A percentile compares a stretch with the other conserved stretches of the same genome.
These are phyloP conservation scores for Umbellularia californica DNA, from an alignment of 164 flowering plant species.

Conservation along the genomic window DNA sequence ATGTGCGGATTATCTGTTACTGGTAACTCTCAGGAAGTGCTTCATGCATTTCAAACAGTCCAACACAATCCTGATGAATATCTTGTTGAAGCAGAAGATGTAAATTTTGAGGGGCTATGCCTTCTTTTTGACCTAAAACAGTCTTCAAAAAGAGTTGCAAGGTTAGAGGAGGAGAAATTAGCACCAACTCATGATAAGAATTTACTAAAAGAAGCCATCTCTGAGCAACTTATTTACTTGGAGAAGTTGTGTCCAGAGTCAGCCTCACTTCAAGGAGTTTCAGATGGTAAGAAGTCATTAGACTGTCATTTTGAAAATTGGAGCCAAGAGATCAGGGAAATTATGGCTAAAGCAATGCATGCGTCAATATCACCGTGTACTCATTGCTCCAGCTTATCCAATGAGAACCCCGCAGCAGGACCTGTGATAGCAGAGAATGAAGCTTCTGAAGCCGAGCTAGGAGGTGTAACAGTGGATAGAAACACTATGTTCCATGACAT, in stretches of 20 bases:
- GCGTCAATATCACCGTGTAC: neutral
- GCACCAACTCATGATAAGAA: conserved; percentile 14
- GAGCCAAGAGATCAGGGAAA: neutral
- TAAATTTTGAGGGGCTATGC: neutral
- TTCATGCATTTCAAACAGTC: neutral
- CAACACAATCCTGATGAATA: neutral
- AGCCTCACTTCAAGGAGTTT: neutral
- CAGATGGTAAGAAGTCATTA: neutral
- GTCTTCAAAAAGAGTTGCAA: conserved; percentile 5
- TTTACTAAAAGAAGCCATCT: neutral
- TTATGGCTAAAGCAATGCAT: neutral
- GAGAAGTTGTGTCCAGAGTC: conserved; percentile 1
- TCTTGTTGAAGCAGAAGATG: neutral
- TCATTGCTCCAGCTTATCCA: conserved; percentile 1
- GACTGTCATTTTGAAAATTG: neutral
- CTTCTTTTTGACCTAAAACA: neutral
- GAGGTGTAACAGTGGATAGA: conserved; percentile 1
- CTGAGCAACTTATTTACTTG: neutral
- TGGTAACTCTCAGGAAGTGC: neutral
- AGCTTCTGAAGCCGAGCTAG: neutral
- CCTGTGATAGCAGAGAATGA: neutral
- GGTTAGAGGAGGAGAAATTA: conserved; percentile 21
- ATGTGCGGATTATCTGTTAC: conserved; percentile 5
- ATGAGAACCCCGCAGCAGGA: neutral
- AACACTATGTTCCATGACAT: neutral